A percentile compares a stretch with the other conserved stretches of the same genome.
Conservation (phyloP, 208 protist species). For the Leishmania arabica region DNA sequence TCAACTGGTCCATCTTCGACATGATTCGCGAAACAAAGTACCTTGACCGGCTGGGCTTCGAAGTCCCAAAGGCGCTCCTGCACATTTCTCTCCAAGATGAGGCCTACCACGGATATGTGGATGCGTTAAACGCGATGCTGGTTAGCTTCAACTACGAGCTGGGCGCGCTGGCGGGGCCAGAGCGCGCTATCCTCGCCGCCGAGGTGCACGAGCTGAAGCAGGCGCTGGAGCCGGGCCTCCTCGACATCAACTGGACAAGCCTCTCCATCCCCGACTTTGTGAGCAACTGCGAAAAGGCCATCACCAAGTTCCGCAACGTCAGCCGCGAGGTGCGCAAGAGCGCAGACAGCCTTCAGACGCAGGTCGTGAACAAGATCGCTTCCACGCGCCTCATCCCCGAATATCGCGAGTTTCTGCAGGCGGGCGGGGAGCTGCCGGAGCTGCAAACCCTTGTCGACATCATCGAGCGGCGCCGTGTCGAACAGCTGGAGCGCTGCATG, state of each 20-base stretch:
- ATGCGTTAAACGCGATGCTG: constrained; percentile 95
- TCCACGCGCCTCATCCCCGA: constrained; percentile 83
- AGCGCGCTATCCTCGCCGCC: constrained; percentile 90
- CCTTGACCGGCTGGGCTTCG: constrained; percentile 96
- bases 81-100: constrained; percentile 98
- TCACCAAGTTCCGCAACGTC: constrained; percentile 96
- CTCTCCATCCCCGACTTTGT: constrained; percentile 98
- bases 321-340: constrained; percentile 97
- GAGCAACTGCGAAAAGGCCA: constrained; percentile 88
- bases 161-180: constrained; percentile 79
- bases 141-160: constrained; percentile 91
- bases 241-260: constrained; percentile 98
- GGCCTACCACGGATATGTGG: constrained; percentile 96
- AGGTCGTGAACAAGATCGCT: constrained; percentile 92
- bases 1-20: constrained; percentile 90
- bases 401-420: constrained; percentile 76
- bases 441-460: constrained; percentile 93
- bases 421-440: constrained; percentile 87
- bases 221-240: constrained; percentile 93
- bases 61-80: constrained; percentile 95
- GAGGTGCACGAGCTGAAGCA: constrained; percentile 91
- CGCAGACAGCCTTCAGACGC: constrained; percentile 91
- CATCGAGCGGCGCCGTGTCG: constrained; percentile 83
- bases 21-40: constrained; percentile 98
- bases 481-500: constrained; percentile 84